Evolutionary conservation across 345 rosid genomes (phyloP).

Genomic region (Isatis tinctoria): DNA sequence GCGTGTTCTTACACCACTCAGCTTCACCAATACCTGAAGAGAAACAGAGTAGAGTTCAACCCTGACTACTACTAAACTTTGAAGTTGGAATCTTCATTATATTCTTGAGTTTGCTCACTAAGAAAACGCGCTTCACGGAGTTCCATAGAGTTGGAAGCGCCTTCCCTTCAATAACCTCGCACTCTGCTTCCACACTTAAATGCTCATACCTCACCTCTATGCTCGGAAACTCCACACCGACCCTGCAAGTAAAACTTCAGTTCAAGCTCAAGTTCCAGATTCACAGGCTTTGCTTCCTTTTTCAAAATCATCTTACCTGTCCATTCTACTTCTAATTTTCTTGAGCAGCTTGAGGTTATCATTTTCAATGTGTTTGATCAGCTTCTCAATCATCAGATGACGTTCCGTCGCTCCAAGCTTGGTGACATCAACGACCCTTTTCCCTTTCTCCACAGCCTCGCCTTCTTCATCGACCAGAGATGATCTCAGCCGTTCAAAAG

Average conservation of each 20-base stretch:
- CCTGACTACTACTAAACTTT: neutral
- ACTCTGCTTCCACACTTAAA: slow-evolving; percentile 53
- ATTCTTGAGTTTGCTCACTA: slow-evolving; percentile 38
- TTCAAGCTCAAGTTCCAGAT: neutral
- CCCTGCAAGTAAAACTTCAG: slow-evolving; percentile 31
- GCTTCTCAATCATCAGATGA: slow-evolving; percentile 51
- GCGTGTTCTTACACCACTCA: slow-evolving; percentile 33
- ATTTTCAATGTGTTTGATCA: slow-evolving; percentile 57
- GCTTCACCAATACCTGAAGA: slow-evolving; percentile 40
- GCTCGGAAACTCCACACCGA: slow-evolving; percentile 52
- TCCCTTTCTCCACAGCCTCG: slow-evolving; percentile 10
- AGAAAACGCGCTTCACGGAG: slow-evolving; percentile 34
- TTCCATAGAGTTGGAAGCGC: slow-evolving; percentile 81
- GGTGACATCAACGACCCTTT: slow-evolving; percentile 44
- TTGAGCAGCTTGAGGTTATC: slow-evolving; percentile 55
- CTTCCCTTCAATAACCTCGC: slow-evolving; percentile 59
- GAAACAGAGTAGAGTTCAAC: neutral
- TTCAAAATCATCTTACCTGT: slow-evolving; percentile 35
- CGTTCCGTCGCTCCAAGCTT: slow-evolving; percentile 50
- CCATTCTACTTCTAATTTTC: slow-evolving; percentile 45
- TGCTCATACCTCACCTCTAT: slow-evolving; percentile 60
- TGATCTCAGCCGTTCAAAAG: slow-evolving; percentile 48
- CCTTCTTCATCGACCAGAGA: slow-evolving; percentile 39
- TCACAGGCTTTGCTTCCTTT: neutral
- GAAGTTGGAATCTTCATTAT: neutral